Conservation (phyloP, 306 rosid species). For the Cucurbita ficifolia region DNA sequence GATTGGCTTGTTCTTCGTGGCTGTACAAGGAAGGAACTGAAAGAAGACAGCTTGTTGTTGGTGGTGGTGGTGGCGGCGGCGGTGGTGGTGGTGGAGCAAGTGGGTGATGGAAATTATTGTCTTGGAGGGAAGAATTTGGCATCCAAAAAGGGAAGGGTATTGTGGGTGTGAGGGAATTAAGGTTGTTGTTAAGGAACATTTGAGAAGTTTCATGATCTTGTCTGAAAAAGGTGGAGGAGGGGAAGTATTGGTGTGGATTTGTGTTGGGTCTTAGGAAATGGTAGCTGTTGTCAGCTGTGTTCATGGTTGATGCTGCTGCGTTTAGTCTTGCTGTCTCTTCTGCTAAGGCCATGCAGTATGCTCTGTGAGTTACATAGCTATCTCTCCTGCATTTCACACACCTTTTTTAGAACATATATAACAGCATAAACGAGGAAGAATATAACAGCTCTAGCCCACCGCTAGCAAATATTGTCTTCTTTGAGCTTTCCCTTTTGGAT, state of each 20-base stretch:
- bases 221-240: constrained; percentile 39
- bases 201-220: constrained; percentile 12
- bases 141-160: constrained; percentile 25
- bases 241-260: constrained; percentile 27
- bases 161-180: background rate
- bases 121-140: background rate
- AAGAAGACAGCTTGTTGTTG: background rate
- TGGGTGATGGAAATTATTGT: background rate
- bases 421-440: background rate
- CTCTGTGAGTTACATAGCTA: constrained; percentile 87
- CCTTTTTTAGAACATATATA: no score
- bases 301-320: constrained; percentile 28
- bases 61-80: background rate
- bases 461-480: no score
- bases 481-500: no score
- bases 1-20: background rate
- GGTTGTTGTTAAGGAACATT: background rate
- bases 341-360: constrained; percentile 81
- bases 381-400: constrained; percentile 52
- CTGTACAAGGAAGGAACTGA: constrained; percentile 1
- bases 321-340: constrained; percentile 85
- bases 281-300: constrained; percentile 11
- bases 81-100: background rate
- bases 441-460: background rate
- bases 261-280: background rate